These are phyloP conservation scores for Penicillium thymicola DNA, from an alignment of 2,329 filamentous ascomycete genomes.

Conservation along the genomic window DNA sequence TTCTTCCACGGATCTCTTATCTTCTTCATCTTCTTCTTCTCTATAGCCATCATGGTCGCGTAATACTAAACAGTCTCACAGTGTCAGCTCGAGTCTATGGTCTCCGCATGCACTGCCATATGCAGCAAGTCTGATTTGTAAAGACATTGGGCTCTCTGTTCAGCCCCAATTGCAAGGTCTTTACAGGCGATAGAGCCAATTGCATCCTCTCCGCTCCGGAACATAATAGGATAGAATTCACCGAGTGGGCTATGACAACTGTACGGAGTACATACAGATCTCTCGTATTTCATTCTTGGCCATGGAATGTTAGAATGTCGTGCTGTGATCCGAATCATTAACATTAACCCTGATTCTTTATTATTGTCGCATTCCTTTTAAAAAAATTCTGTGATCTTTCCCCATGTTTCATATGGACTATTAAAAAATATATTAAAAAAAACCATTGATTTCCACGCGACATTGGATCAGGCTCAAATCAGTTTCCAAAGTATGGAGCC, in stretches of 20 bases:
- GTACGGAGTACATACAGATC: not conserved
- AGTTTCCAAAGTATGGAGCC: not conserved
- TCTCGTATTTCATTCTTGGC: constrained; percentile 9
- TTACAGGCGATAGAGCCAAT: constrained; percentile 14
- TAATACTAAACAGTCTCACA: not conserved
- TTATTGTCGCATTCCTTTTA: not conserved
- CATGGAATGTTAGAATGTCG: constrained; percentile 1
- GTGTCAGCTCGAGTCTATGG: constrained; percentile 1
- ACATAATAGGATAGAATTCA: constrained; percentile 7
- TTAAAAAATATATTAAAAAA: not conserved
- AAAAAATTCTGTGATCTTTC: not conserved
- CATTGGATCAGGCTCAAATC: not conserved
- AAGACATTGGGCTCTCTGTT: not conserved
- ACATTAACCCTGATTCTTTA: not conserved
- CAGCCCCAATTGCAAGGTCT: constrained; percentile 16
- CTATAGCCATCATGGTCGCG: not conserved
- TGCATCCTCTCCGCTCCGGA: constrained; percentile 12
- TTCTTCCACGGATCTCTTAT: not conserved
- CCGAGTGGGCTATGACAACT: constrained; percentile 4
- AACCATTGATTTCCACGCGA: not conserved
- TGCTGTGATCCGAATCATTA: not conserved
- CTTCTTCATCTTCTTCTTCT: not conserved
- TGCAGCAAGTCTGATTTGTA: not conserved
- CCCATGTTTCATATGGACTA: not conserved
- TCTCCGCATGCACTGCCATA: not conserved